Conservation (phyloP, 176 grass and related monocot species). For the Juncus inflexus region DNA sequence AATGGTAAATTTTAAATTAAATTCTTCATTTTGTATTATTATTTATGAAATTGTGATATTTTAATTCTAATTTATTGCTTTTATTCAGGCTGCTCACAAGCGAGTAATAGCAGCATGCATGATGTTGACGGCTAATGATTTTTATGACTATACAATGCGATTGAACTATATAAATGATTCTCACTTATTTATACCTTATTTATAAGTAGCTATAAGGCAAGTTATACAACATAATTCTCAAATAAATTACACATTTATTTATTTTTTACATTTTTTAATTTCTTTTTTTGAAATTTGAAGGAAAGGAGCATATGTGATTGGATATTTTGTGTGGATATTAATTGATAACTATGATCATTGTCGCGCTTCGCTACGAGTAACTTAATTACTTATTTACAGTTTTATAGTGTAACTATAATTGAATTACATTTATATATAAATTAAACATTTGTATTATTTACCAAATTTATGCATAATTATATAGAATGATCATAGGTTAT, state of each 20-base stretch:
- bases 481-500: too few species aligned
- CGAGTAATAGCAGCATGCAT: constrained; percentile 26
- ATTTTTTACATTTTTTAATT: background rate
- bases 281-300: constrained; percentile 11
- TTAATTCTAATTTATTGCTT: background rate
- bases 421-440: too few species aligned
- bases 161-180: constrained; percentile 28
- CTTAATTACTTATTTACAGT: too few species aligned
- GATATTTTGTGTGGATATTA: constrained; percentile 56
- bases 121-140: constrained; percentile 10
- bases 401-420: too few species aligned
- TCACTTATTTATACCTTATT: constrained; percentile 20
- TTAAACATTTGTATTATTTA: too few species aligned
- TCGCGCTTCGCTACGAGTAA: too few species aligned
- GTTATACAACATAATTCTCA: background rate
- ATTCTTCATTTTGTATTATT: background rate
- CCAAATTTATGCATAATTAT: too few species aligned
- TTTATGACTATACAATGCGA: constrained; percentile 30
- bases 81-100: constrained; percentile 43
- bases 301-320: constrained; percentile 50
- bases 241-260: background rate
- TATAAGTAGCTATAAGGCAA: constrained; percentile 46
- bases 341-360: constrained; percentile 37
- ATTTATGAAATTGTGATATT: background rate
- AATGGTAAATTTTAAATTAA: constrained; percentile 36